Evolutionary conservation across 2,329 filamentous ascomycete species (phyloP), one percentile per base, ranked within the genome.

Genomic region (Fusarium sp.): DNA sequence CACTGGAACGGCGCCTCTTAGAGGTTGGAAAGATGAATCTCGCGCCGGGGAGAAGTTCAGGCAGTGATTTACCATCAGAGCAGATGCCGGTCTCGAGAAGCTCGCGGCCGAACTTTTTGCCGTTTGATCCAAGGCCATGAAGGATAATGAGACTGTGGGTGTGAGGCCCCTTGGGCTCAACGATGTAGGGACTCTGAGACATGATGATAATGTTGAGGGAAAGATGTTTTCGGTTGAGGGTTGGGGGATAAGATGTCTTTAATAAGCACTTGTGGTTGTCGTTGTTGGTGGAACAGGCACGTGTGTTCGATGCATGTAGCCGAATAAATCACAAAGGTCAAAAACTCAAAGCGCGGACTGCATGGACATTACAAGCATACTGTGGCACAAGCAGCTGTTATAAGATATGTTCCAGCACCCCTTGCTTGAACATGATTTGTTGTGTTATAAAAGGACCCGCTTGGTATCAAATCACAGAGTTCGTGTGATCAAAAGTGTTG

Each of bases 11-110:
- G 1, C 83, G 79, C 15, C 80, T 81, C 9, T 76, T 79, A 0
- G 86, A 81, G 0, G 84, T 86, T 0, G 85, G 86, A 58, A 87
- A 87, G 43, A 88, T 75, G 59, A 86, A 87, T 62, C 82, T 84
- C 2, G 81, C 79, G 12, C 79, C 72, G 0, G 80, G 80, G 3
- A 82, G 60, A 7, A 78, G 41, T 1, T 75, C 49, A 6, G 88
- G 27, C 0, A 82, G 67, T 2, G 44, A 75, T 6, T 54, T 41
- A 4, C 76, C 79, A 13, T 56, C 59, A 0, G 77, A 79, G 1
- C 67, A 40, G 10, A 58, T 25, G 3, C 74, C 78, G 0, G 76
- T 79, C 22, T 76, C 69, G 5, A 82, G 58, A 2, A 82, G 62
- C 29, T 78, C 78, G 6, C 45, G 56, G 11, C 80, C 79, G 22